A percentile compares a stretch with the other conserved stretches of the same genome.
These are phyloP conservation scores for Metarhizium robertsii DNA, from an alignment of 2,329 filamentous ascomycete species.

Conservation along the genomic window DNA sequence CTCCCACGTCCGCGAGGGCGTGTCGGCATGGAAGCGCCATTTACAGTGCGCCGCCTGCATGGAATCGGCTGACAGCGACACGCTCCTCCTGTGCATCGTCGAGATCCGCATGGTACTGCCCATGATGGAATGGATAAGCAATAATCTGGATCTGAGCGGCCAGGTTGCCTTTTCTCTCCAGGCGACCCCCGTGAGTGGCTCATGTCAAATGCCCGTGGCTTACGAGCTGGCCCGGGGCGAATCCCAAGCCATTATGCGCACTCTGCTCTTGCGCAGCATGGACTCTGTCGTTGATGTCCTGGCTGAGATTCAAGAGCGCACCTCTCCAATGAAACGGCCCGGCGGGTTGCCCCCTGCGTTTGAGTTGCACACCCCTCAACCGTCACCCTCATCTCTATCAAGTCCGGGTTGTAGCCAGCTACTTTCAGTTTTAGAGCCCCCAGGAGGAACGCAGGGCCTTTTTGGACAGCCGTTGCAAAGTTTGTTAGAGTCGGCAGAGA, in stretches of 20 bases:
- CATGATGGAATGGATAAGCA: no score
- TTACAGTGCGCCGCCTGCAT: no score
- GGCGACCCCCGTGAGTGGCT: neutral
- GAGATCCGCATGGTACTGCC: no score
- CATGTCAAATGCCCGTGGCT: neutral
- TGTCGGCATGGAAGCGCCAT: no score
- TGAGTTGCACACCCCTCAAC: neutral
- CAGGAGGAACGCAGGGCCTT: neutral
- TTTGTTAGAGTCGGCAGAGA: neutral
- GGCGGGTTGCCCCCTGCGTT: neutral
- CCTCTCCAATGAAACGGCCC: neutral
- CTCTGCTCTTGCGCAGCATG: neutral
- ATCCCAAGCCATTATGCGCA: slow-evolving; percentile 1
- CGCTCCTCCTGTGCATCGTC: no score
- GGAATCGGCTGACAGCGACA: no score
- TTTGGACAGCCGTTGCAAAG: neutral
- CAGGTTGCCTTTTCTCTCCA: neutral
- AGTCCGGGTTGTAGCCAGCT: no score
- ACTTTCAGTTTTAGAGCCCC: no score
- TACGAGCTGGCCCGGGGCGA: neutral
- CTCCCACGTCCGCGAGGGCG: no score
- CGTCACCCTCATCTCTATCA: neutral
- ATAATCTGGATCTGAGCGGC: no score
- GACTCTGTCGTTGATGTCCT: slow-evolving; percentile 1
- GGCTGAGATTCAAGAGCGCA: neutral